A percentile compares a stretch with the other conserved stretches of the same genome.
phyloP scores from a whole-genome alignment of 306 rosid genomes.

The Quillaja saponaria region DNA sequence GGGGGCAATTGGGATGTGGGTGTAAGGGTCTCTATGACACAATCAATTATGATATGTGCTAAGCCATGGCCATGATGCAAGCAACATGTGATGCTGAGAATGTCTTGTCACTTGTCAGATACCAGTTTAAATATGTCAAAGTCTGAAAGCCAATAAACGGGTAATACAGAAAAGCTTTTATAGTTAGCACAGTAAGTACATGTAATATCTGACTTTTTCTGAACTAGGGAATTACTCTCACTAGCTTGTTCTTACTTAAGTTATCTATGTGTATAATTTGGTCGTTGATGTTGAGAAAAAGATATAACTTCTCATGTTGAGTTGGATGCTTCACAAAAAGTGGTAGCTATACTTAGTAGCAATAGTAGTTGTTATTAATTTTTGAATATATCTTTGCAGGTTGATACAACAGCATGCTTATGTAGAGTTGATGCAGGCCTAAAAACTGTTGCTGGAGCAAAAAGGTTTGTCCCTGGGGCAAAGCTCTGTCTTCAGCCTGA shows the following conservation, averaged over 20 bases:
- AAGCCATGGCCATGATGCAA: constrained; percentile 4
- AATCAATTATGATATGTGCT: neutral
- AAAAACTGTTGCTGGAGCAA: constrained; percentile 78
- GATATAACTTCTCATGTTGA: constrained; percentile 19
- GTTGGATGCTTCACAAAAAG: neutral
- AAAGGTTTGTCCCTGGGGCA: constrained; percentile 75
- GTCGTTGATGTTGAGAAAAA: constrained; percentile 1
- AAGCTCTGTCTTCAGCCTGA: constrained; percentile 87
- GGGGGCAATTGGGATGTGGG: neutral
- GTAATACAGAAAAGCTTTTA: neutral
- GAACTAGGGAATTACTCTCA: constrained; percentile 14
- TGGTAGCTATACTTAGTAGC: neutral
- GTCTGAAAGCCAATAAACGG: constrained; percentile 4
- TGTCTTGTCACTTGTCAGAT: constrained; percentile 20
- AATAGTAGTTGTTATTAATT: neutral
- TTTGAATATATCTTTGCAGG: constrained; percentile 51
- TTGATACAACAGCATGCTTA: constrained; percentile 81
- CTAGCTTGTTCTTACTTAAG: neutral
- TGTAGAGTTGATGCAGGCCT: constrained; percentile 86
- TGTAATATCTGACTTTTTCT: neutral
- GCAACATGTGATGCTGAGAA: neutral
- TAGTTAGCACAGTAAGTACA: neutral
- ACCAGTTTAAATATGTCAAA: neutral
- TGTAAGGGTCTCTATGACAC: neutral
- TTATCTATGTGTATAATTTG: neutral